Evolutionary conservation across 1,284 basidiomycete species (phyloP).

Genomic region (Cryptococcus sp.): DNA sequence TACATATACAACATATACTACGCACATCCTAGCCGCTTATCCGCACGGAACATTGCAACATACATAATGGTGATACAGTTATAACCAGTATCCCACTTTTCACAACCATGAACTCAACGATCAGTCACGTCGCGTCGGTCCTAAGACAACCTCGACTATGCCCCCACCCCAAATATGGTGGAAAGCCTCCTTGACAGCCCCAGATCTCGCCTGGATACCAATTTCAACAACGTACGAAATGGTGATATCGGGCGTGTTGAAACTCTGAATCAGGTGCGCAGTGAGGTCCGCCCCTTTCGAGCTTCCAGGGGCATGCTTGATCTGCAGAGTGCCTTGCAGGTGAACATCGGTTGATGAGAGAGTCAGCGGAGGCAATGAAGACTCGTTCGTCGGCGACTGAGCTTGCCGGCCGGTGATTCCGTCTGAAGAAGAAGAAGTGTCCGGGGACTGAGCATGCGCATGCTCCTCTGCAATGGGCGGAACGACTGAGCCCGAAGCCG

Average conservation of each 20-base stretch:
- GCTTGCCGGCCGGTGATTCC: neutral
- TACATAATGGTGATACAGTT: too few relatives aligned
- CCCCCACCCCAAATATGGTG: slow-evolving; percentile 42
- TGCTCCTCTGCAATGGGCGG: slow-evolving; percentile 9
- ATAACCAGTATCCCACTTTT: neutral
- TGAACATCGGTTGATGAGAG: slow-evolving; percentile 37
- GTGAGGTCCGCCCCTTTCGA: neutral
- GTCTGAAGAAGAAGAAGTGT: neutral
- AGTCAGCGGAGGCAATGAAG: slow-evolving; percentile 10
- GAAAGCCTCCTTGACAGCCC: slow-evolving; percentile 39
- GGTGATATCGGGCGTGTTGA: slow-evolving; percentile 36
- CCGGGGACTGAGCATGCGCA: slow-evolving; percentile 2
- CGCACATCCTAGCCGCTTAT: too few relatives aligned
- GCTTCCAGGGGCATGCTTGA: neutral
- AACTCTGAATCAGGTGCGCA: slow-evolving; percentile 29
- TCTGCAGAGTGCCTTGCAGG: slow-evolving; percentile 23
- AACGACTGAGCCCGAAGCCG: slow-evolving; percentile 8
- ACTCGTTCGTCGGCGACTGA: neutral
- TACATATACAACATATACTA: too few relatives aligned
- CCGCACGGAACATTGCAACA: too few relatives aligned
- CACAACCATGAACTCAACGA: too few relatives aligned
- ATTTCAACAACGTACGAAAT: slow-evolving; percentile 40
- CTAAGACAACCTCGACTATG: slow-evolving; percentile 39
- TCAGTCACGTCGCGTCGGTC: slow-evolving; percentile 2
- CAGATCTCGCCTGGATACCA: slow-evolving; percentile 34